Conservation (phyloP, 2,329 filamentous ascomycete species). For the Xylariaceae sp. region DNA sequence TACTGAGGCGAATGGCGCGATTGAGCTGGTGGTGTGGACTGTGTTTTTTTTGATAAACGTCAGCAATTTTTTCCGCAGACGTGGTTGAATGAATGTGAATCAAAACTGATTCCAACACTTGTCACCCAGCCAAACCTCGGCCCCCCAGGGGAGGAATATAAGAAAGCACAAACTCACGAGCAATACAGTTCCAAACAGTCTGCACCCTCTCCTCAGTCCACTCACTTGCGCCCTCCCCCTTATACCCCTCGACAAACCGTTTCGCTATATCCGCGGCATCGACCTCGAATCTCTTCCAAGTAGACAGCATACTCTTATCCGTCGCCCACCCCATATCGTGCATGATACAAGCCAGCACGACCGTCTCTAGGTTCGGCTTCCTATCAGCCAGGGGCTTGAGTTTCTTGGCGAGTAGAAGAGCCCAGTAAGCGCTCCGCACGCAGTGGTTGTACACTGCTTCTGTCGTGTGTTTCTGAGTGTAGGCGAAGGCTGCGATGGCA, state of each 20-base stretch:
- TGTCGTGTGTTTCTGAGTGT: constrained; percentile 16
- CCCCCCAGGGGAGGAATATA: neutral
- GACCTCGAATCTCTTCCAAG: constrained; percentile 20
- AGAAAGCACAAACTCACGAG: constrained; percentile 2
- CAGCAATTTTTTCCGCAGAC: too few species aligned
- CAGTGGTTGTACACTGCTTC: constrained; percentile 21
- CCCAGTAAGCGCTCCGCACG: constrained; percentile 21
- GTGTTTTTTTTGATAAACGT: constrained; percentile 7
- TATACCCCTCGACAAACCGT: constrained; percentile 3
- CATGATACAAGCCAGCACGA: constrained; percentile 17
- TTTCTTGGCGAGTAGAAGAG: constrained; percentile 17
- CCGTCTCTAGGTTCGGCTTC: constrained; percentile 13
- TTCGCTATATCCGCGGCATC: constrained; percentile 19
- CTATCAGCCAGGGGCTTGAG: constrained; percentile 1
- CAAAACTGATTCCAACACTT: too few species aligned
- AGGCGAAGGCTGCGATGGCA: constrained; percentile 16
- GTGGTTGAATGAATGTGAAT: too few species aligned
- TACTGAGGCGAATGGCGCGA: constrained; percentile 14
- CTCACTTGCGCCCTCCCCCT: neutral
- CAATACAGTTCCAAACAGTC: constrained; percentile 14
- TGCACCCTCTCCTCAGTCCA: constrained; percentile 11
- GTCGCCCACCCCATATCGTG: constrained; percentile 23
- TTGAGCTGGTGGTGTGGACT: constrained; percentile 16
- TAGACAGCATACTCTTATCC: constrained; percentile 5
- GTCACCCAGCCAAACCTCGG: too few species aligned